Evolutionary conservation across 768 basidiomycete species (phyloP).

Genomic region (Strobilomyces echinocephalus): DNA sequence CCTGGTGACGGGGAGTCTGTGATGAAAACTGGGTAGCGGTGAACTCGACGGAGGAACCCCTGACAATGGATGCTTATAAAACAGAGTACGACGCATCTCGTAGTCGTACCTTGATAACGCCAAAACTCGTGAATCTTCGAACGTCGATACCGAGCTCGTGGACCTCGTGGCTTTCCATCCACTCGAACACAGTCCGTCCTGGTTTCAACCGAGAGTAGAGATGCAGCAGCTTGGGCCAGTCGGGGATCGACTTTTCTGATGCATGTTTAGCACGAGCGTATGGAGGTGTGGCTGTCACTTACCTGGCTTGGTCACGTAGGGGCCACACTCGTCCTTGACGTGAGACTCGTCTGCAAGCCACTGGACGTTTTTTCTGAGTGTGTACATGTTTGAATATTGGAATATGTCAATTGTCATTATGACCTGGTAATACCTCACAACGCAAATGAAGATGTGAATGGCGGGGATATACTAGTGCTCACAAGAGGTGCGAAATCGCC

Average conservation of each 20-base stretch:
- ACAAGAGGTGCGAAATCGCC: conserved; percentile 91
- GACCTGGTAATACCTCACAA: conserved; percentile 86
- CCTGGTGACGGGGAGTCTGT: conserved; percentile 29
- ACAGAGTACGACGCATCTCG: background rate
- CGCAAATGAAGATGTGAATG: conserved; percentile 3
- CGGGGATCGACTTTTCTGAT: conserved; percentile 56
- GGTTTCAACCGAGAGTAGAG: conserved; percentile 84
- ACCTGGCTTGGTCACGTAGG: conserved; percentile 83
- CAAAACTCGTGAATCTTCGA: conserved; percentile 93
- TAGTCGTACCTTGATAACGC: conserved; percentile 81
- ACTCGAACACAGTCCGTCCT: conserved; percentile 78
- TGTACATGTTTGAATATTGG: conserved; percentile 97
- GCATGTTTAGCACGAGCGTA: conserved; percentile 1
- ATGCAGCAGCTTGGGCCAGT: conserved; percentile 83
- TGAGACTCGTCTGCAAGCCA: conserved; percentile 83
- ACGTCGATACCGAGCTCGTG: conserved; percentile 77
- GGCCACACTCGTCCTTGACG: conserved; percentile 86
- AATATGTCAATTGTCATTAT: conserved; percentile 97
- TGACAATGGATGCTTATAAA: conserved; percentile 21
- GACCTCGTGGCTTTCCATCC: conserved; percentile 78
- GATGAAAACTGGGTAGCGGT: conserved; percentile 84
- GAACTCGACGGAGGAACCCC: conserved; percentile 90
- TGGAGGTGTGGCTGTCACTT: background rate
- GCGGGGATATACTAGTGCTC: conserved; percentile 24
- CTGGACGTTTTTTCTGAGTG: conserved; percentile 78